Conservation (phyloP, 2,329 filamentous ascomycete genomes). For the Aspergillus niger region DNA sequence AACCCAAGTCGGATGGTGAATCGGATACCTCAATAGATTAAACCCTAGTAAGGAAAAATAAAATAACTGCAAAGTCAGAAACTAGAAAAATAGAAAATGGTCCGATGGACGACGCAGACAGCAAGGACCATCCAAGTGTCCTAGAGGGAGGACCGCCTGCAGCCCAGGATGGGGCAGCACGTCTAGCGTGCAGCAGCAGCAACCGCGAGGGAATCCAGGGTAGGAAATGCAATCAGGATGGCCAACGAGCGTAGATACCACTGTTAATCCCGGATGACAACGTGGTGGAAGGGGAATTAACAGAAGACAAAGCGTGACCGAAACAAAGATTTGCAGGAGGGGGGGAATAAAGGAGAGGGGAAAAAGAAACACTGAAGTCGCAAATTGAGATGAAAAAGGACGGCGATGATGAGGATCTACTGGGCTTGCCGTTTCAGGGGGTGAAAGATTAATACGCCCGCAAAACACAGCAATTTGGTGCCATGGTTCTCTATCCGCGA, state of each 20-base stretch:
- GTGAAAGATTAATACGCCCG: conserved; percentile 16
- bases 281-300: conserved; percentile 3
- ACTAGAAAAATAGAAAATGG: conserved; percentile 14
- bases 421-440: conserved; percentile 27
- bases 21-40: conserved; percentile 14
- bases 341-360: conserved; percentile 1
- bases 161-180: conserved; percentile 23
- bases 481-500: conserved; percentile 18
- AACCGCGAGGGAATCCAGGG: conserved; percentile 10
- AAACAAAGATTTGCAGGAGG: not conserved
- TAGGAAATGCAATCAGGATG: conserved; percentile 4
- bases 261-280: conserved; percentile 11
- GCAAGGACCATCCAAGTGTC: conserved; percentile 21
- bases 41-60: conserved; percentile 4
- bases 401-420: conserved; percentile 29
- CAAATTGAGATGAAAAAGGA: conserved; percentile 5
- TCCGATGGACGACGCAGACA: conserved; percentile 8
- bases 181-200: conserved; percentile 24
- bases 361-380: conserved; percentile 9
- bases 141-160: conserved; percentile 22
- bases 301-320: not conserved
- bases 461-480: conserved; percentile 17
- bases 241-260: conserved; percentile 11
- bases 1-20: conserved; percentile 5
- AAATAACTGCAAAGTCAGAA: not conserved